Evolutionary conservation across 2,329 filamentous ascomycete genomes (phyloP).

Genomic region (Colletotrichum sp.): DNA sequence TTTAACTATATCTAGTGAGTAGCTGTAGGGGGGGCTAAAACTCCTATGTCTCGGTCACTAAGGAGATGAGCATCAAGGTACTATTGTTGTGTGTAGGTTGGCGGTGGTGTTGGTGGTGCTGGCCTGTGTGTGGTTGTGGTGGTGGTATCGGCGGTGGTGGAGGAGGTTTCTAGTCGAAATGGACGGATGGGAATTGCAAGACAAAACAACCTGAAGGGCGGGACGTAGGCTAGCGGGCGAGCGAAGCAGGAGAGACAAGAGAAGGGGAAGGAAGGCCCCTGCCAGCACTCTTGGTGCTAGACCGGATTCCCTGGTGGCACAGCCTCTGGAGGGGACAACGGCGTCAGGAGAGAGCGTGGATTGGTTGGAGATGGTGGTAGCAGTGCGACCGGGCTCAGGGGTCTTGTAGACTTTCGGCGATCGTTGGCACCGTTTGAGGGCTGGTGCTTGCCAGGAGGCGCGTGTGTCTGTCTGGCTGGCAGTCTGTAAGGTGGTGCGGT

Average conservation of each 20-base stretch:
- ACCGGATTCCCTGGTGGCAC: conserved; percentile 17
- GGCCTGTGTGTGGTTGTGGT: neutral
- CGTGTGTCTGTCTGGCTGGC: conserved; percentile 6
- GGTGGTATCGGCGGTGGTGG: neutral
- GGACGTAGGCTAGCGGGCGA: conserved; percentile 9
- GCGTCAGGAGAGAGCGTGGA: conserved; percentile 14
- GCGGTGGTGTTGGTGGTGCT: neutral
- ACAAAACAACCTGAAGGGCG: conserved; percentile 5
- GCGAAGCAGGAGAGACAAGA: conserved; percentile 12
- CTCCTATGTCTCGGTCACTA: no score
- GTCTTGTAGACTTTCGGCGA: conserved; percentile 22
- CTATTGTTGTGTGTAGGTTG: neutral
- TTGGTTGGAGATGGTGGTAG: conserved; percentile 4
- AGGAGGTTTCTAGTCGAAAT: neutral
- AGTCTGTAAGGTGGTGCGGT: neutral
- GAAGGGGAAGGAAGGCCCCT: conserved; percentile 11
- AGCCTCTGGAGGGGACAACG: conserved; percentile 14
- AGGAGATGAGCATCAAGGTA: neutral
- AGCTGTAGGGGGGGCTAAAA: no score
- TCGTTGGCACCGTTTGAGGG: conserved; percentile 20
- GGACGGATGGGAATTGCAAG: neutral
- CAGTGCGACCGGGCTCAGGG: conserved; percentile 19
- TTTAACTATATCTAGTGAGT: no score
- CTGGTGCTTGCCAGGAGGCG: conserved; percentile 16
- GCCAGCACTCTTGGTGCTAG: conserved; percentile 12